These are phyloP conservation scores for Suillus hirtellus DNA, from an alignment of 768 basidiomycete species.

Conservation along the genomic window DNA sequence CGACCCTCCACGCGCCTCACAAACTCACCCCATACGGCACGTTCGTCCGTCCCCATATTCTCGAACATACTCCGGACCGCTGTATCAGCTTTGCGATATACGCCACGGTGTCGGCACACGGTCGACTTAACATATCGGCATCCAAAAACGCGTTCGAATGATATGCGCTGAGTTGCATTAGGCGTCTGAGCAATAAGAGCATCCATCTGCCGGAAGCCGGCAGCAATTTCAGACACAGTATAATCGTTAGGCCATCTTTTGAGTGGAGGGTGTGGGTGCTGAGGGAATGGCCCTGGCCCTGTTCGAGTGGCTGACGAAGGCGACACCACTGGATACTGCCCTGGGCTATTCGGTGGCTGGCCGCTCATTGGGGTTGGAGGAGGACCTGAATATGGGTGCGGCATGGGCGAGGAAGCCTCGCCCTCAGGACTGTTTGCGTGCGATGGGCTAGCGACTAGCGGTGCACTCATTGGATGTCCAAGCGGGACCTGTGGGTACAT, in stretches of 20 bases:
- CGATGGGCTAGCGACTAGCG: slow-evolving; percentile 18
- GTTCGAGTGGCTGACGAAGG: slow-evolving; percentile 21
- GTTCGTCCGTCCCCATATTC: slow-evolving; percentile 51
- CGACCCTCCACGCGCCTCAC: slow-evolving; percentile 61
- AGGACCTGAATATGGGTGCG: slow-evolving; percentile 19
- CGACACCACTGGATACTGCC: slow-evolving; percentile 14
- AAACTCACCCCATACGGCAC: slow-evolving; percentile 70
- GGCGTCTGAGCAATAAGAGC: slow-evolving; percentile 33
- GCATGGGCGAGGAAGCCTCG: slow-evolving; percentile 18
- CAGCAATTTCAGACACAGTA: slow-evolving; percentile 63
- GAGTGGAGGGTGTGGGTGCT: slow-evolving; percentile 61
- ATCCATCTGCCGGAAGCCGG: slow-evolving; percentile 57
- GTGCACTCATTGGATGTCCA: slow-evolving; percentile 21
- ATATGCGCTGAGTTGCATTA: slow-evolving; percentile 60
- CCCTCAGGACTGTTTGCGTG: slow-evolving; percentile 18
- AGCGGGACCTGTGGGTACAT: slow-evolving; percentile 30
- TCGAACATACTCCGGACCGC: slow-evolving; percentile 52
- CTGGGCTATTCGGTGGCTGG: slow-evolving; percentile 21
- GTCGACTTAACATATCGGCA: slow-evolving; percentile 74
- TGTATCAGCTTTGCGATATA: slow-evolving; percentile 59
- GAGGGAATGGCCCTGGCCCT: slow-evolving; percentile 37
- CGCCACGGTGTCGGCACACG: slow-evolving; percentile 68
- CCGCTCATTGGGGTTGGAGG: slow-evolving; percentile 24
- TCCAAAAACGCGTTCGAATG: slow-evolving; percentile 71
- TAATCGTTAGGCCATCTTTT: slow-evolving; percentile 81